Evolutionary conservation across 768 basidiomycete species (phyloP), one percentile per base, ranked within the genome.

Genomic region (Trametes meyenii): DNA sequence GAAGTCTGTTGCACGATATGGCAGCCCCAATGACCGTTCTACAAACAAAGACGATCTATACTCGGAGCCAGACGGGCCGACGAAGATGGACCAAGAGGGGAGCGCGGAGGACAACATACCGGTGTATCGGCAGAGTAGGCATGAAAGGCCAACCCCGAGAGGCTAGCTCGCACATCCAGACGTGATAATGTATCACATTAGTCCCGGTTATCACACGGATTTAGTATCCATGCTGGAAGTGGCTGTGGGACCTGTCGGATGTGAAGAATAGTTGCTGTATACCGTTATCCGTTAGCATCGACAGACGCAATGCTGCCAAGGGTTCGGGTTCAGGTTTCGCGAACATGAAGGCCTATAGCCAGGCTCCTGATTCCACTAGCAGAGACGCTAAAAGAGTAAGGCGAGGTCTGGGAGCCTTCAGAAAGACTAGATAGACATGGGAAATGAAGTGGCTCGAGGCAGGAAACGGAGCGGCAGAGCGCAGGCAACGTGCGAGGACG

Each of bases 401-500:
- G 14, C 40, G 40, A 3, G 13, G 11, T 42, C 13, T 12, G 40
- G 13, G 11, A 42, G 40, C 13, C 2, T 42, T 42, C 13, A 3
- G 4, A 33, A 3, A 33, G 29, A 33, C 29, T 33, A 33, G 29
- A 19, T 19, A 8, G 17, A 17, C n/a, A n/a, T 19, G 43, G 19
- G 8, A 21, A 10, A 8, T 16, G 43, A n/a, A n/a, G 43, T 16
- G 43, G 17, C 3, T 44, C 43, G 12, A 44, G 43, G 23, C 19
- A 24, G 46, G 24, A 29, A 11, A 48, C 19, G 13, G 46, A 24
- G 23, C 13, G 40, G n/a, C 40, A 42, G 43, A 48, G 60, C 45
- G 21, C 39, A 39, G 62, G 51, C 24, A 54, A 44, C 57, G 53
- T 63, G 45, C 55, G 51, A 46, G 62, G 40, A 33, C 38, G 29